Evolutionary conservation across 2,329 filamentous ascomycete genomes (phyloP).

Genomic region (Drechslera avenae): DNA sequence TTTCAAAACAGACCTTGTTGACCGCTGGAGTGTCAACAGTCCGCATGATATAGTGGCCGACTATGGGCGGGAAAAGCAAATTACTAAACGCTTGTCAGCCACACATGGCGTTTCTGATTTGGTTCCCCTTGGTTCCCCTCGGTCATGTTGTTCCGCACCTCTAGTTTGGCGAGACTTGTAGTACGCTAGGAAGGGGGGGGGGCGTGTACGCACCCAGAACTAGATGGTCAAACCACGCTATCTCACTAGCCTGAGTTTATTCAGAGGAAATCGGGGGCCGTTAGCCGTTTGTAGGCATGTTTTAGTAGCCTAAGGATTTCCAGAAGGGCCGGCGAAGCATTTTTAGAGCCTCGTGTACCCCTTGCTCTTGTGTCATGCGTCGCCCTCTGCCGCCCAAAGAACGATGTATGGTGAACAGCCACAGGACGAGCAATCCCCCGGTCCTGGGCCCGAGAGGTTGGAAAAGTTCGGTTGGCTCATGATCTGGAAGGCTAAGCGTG

Average conservation of each 20-base stretch:
- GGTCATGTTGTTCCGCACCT: slow-evolving; percentile 1
- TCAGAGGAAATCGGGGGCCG: neutral
- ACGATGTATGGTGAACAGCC: neutral
- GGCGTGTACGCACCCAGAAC: neutral
- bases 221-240: neutral
- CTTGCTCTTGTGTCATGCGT: slow-evolving; percentile 2
- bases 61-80: slow-evolving; percentile 11
- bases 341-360: slow-evolving; percentile 2
- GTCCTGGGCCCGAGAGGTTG: neutral
- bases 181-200: neutral
- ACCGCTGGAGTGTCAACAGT: no score
- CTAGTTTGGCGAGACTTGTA: neutral
- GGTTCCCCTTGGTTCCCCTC: neutral
- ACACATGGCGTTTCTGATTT: slow-evolving; percentile 2
- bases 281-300: neutral
- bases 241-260: neutral
- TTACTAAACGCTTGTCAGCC: slow-evolving; percentile 3
- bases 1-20: no score
- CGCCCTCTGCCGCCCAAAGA: slow-evolving; percentile 1
- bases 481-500: neutral
- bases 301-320: neutral
- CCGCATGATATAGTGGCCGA: slow-evolving; percentile 7
- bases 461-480: neutral
- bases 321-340: slow-evolving; percentile 4
- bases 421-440: slow-evolving; percentile 1